Conservation (phyloP, 1,139 yeast species). For the Pichia sp. region DNA sequence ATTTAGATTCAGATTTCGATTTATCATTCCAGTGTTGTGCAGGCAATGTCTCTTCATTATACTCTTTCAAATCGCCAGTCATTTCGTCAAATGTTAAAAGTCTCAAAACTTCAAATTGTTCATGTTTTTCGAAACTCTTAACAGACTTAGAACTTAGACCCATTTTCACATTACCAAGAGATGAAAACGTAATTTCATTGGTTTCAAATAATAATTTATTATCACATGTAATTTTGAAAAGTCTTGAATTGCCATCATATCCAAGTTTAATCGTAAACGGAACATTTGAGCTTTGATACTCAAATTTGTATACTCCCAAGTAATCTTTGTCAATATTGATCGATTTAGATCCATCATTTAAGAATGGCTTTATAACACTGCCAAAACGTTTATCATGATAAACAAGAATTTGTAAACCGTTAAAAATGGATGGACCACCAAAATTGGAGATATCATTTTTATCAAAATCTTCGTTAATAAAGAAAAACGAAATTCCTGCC, state of each 20-base stretch:
- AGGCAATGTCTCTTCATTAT: constrained; percentile 17
- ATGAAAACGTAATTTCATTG: constrained; percentile 33
- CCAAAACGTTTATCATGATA: constrained; percentile 24
- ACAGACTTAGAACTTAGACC: constrained; percentile 44
- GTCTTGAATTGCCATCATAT: constrained; percentile 35
- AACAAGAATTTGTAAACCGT: constrained; percentile 45
- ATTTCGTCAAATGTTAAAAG: constrained; percentile 46
- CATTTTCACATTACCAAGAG: constrained; percentile 25
- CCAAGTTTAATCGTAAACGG: constrained; percentile 62
- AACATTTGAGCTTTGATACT: constrained; percentile 57
- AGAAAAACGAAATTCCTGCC: constrained; percentile 49
- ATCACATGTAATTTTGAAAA: constrained; percentile 57
- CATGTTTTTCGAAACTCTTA: constrained; percentile 31
- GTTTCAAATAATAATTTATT: constrained; percentile 66
- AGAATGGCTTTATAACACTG: constrained; percentile 46
- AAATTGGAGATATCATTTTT: constrained; percentile 19
- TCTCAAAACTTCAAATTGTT: constrained; percentile 52
- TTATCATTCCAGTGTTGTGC: constrained; percentile 16
- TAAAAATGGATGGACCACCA: constrained; percentile 46
- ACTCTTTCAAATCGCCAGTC: constrained; percentile 34
- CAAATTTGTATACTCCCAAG: constrained; percentile 24
- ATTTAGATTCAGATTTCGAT: not conserved
- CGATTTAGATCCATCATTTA: constrained; percentile 45
- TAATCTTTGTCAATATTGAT: constrained; percentile 22
- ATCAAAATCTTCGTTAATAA: constrained; percentile 25